phyloP scores from a whole-genome alignment of 1,284 basidiomycete genomes.

The Ustilago cynodontis region DNA sequence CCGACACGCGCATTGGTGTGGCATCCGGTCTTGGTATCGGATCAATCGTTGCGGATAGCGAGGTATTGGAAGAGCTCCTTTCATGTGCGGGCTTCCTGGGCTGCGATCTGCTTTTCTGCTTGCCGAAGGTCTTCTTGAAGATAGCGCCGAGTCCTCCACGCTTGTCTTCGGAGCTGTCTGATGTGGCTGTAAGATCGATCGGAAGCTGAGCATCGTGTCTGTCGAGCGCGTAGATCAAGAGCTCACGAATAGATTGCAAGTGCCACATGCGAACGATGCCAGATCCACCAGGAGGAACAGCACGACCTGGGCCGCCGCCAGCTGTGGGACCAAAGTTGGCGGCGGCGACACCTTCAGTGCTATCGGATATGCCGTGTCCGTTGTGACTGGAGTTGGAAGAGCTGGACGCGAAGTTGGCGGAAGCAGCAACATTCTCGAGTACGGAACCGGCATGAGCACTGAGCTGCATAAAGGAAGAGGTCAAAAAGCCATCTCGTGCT shows the following conservation, averaged over 20 bases:
- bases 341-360: constrained; percentile 34
- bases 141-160: constrained; percentile 34
- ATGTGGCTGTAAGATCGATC: constrained; percentile 33
- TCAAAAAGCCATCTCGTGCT: constrained; percentile 18
- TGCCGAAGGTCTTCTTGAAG: constrained; percentile 47
- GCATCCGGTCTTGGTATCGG: not conserved
- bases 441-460: constrained; percentile 48
- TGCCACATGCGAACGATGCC: constrained; percentile 61
- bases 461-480: constrained; percentile 40
- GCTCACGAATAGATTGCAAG: constrained; percentile 50
- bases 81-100: not conserved
- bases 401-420: constrained; percentile 9
- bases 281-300: constrained; percentile 46
- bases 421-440: constrained; percentile 40
- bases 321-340: constrained; percentile 51
- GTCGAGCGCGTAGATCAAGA: constrained; percentile 54
- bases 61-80: constrained; percentile 7
- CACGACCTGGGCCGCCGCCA: constrained; percentile 48
- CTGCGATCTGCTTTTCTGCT: constrained; percentile 9
- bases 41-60: constrained; percentile 16
- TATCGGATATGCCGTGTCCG: constrained; percentile 12
- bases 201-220: constrained; percentile 37
- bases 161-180: constrained; percentile 1
- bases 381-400: constrained; percentile 26
- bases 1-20: not conserved